Evolutionary conservation across 192 early-diverging fungal species (phyloP), one percentile per base, ranked within the genome.

Genomic region (Diversispora epigaea): DNA sequence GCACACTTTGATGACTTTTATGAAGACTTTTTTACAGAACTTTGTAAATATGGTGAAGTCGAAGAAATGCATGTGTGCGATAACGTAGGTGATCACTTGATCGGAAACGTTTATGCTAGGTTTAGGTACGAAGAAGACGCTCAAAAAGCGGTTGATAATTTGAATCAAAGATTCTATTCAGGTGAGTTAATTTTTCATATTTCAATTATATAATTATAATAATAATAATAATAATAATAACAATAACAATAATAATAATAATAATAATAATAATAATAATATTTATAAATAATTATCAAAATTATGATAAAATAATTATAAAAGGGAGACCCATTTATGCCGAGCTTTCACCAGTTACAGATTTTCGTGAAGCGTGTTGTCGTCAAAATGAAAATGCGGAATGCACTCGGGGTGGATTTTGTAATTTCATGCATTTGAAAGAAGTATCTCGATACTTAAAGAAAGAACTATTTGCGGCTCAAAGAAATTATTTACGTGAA

Each of bases 351-450:
- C 97, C 97, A 17, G 96, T 99, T 6, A 96, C 95, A 5, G 96
- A 98, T 80, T 98, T 99, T 78, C 88, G 93, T 54, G 97, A 99
- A 87, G 97, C 97, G 3, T 97, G 95, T 81, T 99, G 97, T 80
- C 89, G 96, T 41, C 96, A 98, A 80, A 92, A 99, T 81, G 97
- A 99, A 77, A 94, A 86, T 57, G 84, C 89, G 68, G 94, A 97
- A 80, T 99, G 97, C 85, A 94, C 90, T 77, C 92, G 96, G 14
- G 96, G 96, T 39, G 96, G 96, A 8, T 91, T 96, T 75, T 99
- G 98, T 85, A 99, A 98, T 83, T 99, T 99, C 86, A 98, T 99
- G 98, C 98, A 99, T 84, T 84, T 99, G 52, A 94, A 95, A 73
- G 86, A 90, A 62, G 93, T 95, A 6, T 86, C 91, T n/a, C 84